Percentiles rank a stretch among this genome's conserved stretches.
phyloP scores from a whole-genome alignment of 1,284 basidiomycete species.

The Neonothopanus nambi region DNA sequence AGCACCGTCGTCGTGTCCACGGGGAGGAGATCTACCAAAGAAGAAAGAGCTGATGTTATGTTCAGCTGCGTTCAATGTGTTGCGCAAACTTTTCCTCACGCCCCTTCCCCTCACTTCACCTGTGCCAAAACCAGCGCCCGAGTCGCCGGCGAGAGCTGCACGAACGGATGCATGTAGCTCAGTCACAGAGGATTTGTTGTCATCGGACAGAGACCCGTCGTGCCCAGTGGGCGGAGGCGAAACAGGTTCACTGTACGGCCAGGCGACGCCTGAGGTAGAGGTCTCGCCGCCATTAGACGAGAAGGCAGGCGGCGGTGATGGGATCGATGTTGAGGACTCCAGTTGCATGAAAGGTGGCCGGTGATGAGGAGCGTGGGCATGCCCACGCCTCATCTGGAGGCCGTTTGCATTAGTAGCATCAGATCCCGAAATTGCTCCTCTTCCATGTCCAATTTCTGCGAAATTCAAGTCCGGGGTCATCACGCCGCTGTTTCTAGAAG shows the following conservation, averaged over 20 bases:
- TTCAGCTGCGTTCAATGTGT: slow-evolving; percentile 66
- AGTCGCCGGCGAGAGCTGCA: slow-evolving; percentile 34
- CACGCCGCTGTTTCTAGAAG: slow-evolving; percentile 51
- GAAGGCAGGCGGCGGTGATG: not conserved
- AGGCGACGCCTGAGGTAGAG: slow-evolving; percentile 15
- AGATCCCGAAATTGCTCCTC: slow-evolving; percentile 42
- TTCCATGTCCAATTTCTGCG: slow-evolving; percentile 76
- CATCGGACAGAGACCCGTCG: slow-evolving; percentile 7
- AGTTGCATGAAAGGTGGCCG: slow-evolving; percentile 23
- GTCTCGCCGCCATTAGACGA: not conserved
- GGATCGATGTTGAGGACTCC: slow-evolving; percentile 1
- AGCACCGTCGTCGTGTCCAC: slow-evolving; percentile 11
- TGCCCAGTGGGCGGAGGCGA: slow-evolving; percentile 19
- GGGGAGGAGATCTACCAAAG: slow-evolving; percentile 44
- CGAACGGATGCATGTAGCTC: slow-evolving; percentile 46
- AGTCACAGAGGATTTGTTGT: not conserved
- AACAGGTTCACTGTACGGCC: slow-evolving; percentile 35
- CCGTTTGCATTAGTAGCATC: slow-evolving; percentile 14
- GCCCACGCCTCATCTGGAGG: slow-evolving; percentile 20
- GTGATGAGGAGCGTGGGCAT: slow-evolving; percentile 17
- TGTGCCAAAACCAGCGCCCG: not conserved
- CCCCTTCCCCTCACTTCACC: slow-evolving; percentile 48
- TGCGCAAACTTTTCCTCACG: slow-evolving; percentile 63
- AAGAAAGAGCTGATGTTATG: slow-evolving; percentile 64
- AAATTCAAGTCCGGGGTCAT: slow-evolving; percentile 73